Evolutionary conservation across 2,329 filamentous ascomycete genomes (phyloP).

Genomic region (Helotiales sp.): DNA sequence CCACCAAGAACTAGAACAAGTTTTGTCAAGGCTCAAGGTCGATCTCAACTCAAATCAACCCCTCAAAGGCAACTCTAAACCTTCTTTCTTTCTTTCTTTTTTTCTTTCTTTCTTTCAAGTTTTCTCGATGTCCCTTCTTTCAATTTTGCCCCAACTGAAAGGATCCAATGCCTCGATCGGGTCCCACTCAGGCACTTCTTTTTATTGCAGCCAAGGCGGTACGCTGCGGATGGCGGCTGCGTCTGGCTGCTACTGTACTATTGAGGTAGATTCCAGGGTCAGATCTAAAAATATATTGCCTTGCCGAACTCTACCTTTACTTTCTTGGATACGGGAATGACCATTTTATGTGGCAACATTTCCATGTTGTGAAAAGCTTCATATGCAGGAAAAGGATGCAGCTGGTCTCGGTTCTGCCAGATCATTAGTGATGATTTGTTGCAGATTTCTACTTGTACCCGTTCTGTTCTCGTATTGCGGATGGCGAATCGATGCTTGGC

Average conservation of each 20-base stretch:
- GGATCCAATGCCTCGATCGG: neutral
- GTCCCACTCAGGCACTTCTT: constrained; percentile 1
- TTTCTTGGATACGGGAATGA: neutral
- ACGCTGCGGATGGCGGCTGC: neutral
- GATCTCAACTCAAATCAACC: too few species aligned
- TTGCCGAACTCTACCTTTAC: neutral
- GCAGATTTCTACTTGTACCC: too few species aligned
- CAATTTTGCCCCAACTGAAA: neutral
- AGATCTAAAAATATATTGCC: neutral
- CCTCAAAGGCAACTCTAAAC: neutral
- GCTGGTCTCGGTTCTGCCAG: neutral
- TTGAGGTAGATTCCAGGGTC: neutral
- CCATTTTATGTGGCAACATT: neutral
- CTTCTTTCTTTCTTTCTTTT: neutral
- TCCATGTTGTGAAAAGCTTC: neutral
- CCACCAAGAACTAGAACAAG: neutral
- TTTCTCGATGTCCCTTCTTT: neutral
- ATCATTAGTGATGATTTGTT: neutral
- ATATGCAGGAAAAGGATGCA: neutral
- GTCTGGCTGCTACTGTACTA: neutral
- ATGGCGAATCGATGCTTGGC: neutral
- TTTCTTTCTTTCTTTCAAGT: constrained; percentile 1
- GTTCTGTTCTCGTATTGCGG: neutral
- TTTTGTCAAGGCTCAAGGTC: neutral
- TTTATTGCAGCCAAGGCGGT: neutral